Evolutionary conservation across 1,284 basidiomycete species (phyloP).

Genomic region (Austroboletus novae-zelandiae): DNA sequence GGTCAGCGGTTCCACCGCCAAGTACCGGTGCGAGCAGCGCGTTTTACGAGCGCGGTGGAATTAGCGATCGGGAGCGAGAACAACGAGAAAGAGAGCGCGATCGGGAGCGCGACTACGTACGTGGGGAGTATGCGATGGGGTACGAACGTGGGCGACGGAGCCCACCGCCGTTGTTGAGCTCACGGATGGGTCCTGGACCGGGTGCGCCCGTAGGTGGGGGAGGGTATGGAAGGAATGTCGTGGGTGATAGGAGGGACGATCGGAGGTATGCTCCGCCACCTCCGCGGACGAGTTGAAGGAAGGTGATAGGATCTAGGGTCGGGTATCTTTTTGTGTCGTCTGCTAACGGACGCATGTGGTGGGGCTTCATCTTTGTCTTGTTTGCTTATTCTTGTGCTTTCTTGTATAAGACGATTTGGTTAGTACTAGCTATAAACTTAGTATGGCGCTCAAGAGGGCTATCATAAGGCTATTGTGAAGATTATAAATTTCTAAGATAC

Average conservation of each 20-base stretch:
- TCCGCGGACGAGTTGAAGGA: conserved; percentile 9
- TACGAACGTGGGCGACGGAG: conserved; percentile 27
- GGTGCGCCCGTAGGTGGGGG: neutral
- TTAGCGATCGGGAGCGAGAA: conserved; percentile 2
- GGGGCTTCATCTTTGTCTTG: too few relatives aligned
- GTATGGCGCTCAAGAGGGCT: too few relatives aligned
- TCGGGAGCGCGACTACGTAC: conserved; percentile 15
- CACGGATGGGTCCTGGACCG: conserved; percentile 15
- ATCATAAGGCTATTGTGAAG: too few relatives aligned
- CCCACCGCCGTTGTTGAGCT: conserved; percentile 13
- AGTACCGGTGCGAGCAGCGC: conserved; percentile 4
- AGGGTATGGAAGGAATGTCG: conserved; percentile 13
- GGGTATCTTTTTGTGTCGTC: too few relatives aligned
- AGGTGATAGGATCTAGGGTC: too few relatives aligned
- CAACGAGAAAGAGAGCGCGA: conserved; percentile 10
- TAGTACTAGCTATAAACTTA: too few relatives aligned
- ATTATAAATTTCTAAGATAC: too few relatives aligned
- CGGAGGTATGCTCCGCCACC: conserved; percentile 20
- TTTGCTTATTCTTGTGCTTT: too few relatives aligned
- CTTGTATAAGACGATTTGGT: too few relatives aligned
- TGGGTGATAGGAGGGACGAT: conserved; percentile 21
- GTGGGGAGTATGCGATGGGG: conserved; percentile 21
- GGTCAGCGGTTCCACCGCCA: conserved; percentile 15
- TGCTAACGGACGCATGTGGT: too few relatives aligned
- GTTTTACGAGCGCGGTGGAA: conserved; percentile 26